Base-by-base conservation (phyloP, 495 filamentous ascomycete species). In the Penicillium flavigenum region DNA sequence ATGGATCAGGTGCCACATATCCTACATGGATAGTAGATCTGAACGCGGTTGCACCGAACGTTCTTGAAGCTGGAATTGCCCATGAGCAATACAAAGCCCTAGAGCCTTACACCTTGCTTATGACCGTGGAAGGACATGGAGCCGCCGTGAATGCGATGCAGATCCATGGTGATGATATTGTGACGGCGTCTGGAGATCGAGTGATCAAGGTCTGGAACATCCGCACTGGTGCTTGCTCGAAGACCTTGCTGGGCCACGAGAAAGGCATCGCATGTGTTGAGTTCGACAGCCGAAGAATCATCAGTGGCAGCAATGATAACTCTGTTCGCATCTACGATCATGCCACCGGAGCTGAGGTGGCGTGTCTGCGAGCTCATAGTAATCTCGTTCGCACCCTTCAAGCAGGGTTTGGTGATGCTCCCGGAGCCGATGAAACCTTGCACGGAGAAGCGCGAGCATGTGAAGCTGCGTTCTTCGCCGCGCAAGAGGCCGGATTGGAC, bases 231-330 rank as follows among this genome's bases (percentile, higher is more conserved):
- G 72, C 78, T 14, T 93, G 89, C 67, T 76, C 80, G 17, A 85
- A 86, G 61, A 94, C 89, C 9, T 82, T 95, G 38, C 72, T 89
- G 45, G 95, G 94, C 5, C 94, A 99, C 65, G 82, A 82, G 55
- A 99, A 98, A 71, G 94, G 94, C 17, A 98, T 99, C 65, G 94
- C 94, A 16, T 99, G 94, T 72, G 90, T 99, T 19, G 92, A 98
- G 71, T 96, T 90, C 63, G 94, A 99, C 70, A 92, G 90, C n/a
- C 86, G 88, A n/a, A 84, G 93, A 4, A 96, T 99, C 51, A 90
- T 99, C 45, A 95, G 88, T 60, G 94, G 94, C 3, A 96, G 92
- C 71, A 96, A 91, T 63, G 94, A 99, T 69, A 88, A 94, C 63
- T 91, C 91, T 12, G 91, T 98, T 31, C 90, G 94, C 47, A 91